Evolutionary conservation across 345 rosid genomes (phyloP).

Genomic region (Abelmoschus esculentus): DNA sequence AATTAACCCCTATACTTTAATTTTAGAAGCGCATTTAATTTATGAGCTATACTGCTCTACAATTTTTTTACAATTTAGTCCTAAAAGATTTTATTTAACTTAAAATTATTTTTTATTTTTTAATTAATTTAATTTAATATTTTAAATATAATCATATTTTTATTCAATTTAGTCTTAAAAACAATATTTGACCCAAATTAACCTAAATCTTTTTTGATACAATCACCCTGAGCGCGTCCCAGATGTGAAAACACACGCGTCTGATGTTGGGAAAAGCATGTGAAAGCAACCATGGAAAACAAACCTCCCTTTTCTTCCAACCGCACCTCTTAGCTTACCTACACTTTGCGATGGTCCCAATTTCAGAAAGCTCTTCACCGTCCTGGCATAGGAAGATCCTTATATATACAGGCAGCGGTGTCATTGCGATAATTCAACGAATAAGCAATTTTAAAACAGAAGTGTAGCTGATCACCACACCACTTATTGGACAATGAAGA

Average conservation of each 20-base stretch:
- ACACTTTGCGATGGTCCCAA: constrained; percentile 10
- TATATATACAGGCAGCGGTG: not conserved
- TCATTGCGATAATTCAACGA: not conserved
- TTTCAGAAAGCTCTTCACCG: constrained; percentile 12
- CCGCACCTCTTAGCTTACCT: not conserved
- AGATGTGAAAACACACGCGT: constrained; percentile 14
- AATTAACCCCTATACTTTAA: too few species aligned
- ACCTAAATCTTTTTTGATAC: too few species aligned
- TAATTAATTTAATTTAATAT: too few species aligned
- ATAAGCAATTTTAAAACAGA: not conserved
- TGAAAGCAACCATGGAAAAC: constrained; percentile 19
- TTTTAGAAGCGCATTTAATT: too few species aligned
- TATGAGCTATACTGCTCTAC: too few species aligned
- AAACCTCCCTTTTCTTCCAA: not conserved
- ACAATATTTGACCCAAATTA: too few species aligned
- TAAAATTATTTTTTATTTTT: too few species aligned
- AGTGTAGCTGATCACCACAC: not conserved
- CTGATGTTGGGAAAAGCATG: constrained; percentile 1
- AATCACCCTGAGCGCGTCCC: constrained; percentile 1
- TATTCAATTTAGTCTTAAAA: too few species aligned
- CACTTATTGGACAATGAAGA: constrained; percentile 11
- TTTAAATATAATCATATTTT: too few species aligned
- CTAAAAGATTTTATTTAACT: too few species aligned
- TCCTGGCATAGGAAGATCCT: constrained; percentile 10
- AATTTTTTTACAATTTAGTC: too few species aligned